A percentile compares a stretch with the other conserved stretches of the same genome.
Conservation (phyloP, 2,329 filamentous ascomycete species). For the Epichloe coenophiala region DNA sequence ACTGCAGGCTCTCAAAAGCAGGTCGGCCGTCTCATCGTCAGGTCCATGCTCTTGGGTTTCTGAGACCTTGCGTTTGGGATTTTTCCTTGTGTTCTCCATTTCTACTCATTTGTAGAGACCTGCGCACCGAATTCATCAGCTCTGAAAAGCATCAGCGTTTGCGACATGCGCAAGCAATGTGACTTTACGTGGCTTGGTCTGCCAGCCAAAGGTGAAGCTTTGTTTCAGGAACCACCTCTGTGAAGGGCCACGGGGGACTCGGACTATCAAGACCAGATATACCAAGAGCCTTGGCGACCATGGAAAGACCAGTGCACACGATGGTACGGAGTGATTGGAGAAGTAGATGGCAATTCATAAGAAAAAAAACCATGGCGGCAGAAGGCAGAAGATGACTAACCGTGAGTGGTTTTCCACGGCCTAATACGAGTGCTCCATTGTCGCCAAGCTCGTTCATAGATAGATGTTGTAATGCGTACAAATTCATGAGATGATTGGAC, state of each 20-base stretch:
- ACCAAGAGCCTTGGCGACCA: background rate
- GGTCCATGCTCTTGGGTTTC: constrained; percentile 13
- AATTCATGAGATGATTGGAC: background rate
- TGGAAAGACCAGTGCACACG: background rate
- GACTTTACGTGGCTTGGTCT: background rate
- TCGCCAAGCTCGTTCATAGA: background rate
- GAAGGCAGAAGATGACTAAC: background rate
- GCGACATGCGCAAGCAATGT: background rate
- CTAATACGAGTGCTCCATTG: background rate
- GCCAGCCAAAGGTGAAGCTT: background rate
- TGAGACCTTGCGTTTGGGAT: constrained; percentile 31
- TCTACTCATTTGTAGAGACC: background rate
- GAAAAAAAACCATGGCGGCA: too few species aligned
- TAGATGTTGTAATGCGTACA: too few species aligned
- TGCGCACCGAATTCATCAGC: background rate
- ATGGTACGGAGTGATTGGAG: too few species aligned
- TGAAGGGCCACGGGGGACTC: too few species aligned
- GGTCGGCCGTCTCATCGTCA: constrained; percentile 16
- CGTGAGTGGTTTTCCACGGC: background rate
- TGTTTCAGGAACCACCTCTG: too few species aligned
- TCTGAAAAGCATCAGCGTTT: too few species aligned
- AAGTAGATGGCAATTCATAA: too few species aligned
- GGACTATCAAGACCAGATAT: too few species aligned
- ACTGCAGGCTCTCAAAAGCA: constrained; percentile 32
- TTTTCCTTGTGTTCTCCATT: constrained; percentile 15